Conservation (phyloP, 148 eudicot genomes). For the Vaccinium macrocarpon region DNA sequence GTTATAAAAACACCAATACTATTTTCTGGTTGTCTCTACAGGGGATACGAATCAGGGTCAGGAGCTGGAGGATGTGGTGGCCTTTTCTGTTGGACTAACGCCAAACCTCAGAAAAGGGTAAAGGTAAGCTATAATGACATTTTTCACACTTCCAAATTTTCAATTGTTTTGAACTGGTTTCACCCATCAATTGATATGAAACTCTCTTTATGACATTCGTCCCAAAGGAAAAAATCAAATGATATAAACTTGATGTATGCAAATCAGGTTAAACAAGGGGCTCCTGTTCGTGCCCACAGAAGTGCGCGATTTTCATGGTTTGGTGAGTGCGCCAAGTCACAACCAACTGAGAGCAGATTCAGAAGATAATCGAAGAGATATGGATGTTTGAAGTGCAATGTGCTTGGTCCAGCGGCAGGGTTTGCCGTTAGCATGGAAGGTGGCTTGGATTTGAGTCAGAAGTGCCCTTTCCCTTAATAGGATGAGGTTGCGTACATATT, state of each 20-base stretch:
- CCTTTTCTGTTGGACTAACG: constrained; percentile 72
- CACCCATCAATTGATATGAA: not conserved
- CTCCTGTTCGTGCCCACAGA: constrained; percentile 37
- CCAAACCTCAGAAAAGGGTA: constrained; percentile 42
- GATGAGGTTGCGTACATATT: not conserved
- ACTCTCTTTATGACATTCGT: not conserved
- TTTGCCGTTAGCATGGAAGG: not conserved
- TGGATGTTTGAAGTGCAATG: not conserved
- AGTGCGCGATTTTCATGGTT: constrained; percentile 65
- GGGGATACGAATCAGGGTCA: constrained; percentile 92
- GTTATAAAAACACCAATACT: not conserved
- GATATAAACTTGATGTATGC: constrained; percentile 1
- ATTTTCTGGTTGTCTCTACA: constrained; percentile 24
- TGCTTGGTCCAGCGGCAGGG: not conserved
- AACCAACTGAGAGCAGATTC: constrained; percentile 28
- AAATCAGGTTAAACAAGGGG: constrained; percentile 55
- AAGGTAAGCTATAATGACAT: constrained; percentile 40
- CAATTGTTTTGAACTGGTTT: constrained; percentile 6
- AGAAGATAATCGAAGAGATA: constrained; percentile 24
- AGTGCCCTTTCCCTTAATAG: not conserved
- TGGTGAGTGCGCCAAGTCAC: constrained; percentile 58
- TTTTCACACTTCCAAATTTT: not conserved
- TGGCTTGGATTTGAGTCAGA: not conserved
- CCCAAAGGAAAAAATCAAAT: not conserved
- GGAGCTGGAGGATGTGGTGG: constrained; percentile 73